Evolutionary conservation across 176 grass and related monocot genomes (phyloP).

Genomic region (Neostapfia colusana): DNA sequence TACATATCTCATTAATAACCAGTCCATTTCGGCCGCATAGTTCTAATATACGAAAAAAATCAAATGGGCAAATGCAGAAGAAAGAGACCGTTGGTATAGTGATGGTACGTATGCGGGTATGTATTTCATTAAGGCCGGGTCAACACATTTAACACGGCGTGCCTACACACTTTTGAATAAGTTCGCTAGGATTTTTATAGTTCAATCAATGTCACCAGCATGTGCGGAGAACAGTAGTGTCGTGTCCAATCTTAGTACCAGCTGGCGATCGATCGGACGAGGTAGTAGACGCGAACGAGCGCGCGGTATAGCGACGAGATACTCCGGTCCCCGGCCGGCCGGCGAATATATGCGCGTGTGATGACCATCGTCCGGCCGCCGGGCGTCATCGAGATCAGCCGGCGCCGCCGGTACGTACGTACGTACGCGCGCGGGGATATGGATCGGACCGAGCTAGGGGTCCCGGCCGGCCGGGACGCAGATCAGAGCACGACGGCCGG

Average conservation of each 20-base stretch:
- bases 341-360: neutral
- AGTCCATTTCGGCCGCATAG: neutral
- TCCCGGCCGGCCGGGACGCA: neutral
- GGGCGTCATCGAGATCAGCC: constrained; percentile 7
- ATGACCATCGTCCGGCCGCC: neutral
- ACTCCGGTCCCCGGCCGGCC: neutral
- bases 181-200: neutral
- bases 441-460: neutral
- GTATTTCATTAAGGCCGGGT: neutral
- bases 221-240: neutral
- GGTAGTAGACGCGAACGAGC: neutral
- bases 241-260: too few species aligned
- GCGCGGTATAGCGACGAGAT: neutral
- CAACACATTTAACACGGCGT: neutral
- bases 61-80: neutral
- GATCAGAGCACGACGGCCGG: too few species aligned
- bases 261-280: too few species aligned
- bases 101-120: neutral
- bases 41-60: neutral
- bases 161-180: neutral
- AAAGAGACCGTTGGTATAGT: neutral
- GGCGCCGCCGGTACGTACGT: neutral
- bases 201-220: neutral
- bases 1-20: neutral
- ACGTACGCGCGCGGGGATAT: too few species aligned